A percentile compares a stretch with the other conserved stretches of the same genome.
Conservation (phyloP, 2,329 filamentous ascomycete species). For the Beauveria brongniartii region DNA sequence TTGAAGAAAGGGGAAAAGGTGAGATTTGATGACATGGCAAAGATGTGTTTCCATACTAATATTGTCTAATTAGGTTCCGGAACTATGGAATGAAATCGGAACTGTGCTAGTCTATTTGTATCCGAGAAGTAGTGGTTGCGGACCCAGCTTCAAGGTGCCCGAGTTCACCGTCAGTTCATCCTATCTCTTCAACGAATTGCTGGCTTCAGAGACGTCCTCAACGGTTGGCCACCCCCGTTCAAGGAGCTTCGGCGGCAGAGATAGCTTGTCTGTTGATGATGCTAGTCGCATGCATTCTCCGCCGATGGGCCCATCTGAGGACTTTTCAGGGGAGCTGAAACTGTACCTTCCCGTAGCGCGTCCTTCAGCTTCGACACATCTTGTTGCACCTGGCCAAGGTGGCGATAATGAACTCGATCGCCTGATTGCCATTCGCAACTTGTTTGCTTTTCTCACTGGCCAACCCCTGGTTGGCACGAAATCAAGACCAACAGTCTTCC, state of each 20-base stretch:
- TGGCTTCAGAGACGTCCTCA: conserved; percentile 35
- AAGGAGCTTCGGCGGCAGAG: conserved; percentile 39
- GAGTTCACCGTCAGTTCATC: conserved; percentile 47
- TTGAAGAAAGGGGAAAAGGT: conserved; percentile 50
- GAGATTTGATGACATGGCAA: conserved; percentile 7
- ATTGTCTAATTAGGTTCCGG: conserved; percentile 42
- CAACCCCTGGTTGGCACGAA: conserved; percentile 55
- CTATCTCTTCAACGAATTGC: conserved; percentile 43
- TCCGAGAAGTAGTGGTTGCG: conserved; percentile 38
- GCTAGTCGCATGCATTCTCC: conserved; percentile 33
- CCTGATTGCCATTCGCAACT: conserved; percentile 51
- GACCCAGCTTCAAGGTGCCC: conserved; percentile 53
- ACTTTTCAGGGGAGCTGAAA: conserved; percentile 34
- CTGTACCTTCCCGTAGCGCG: conserved; percentile 46
- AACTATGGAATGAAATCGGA: conserved; percentile 56
- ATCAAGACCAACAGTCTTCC: conserved; percentile 42
- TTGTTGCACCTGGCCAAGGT: conserved; percentile 24
- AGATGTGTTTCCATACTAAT: conserved; percentile 13
- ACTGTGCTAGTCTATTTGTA: conserved; percentile 51
- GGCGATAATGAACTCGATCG: conserved; percentile 40
- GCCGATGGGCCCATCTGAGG: conserved; percentile 29
- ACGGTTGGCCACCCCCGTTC: conserved; percentile 25
- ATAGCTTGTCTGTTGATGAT: conserved; percentile 42
- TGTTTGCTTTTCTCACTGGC: conserved; percentile 58
- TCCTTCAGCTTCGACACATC: conserved; percentile 27